A percentile compares a stretch with the other conserved stretches of the same genome.
Evolutionary conservation across 495 filamentous ascomycete species (phyloP).

Genomic region (Parachaetomium inaequale): DNA sequence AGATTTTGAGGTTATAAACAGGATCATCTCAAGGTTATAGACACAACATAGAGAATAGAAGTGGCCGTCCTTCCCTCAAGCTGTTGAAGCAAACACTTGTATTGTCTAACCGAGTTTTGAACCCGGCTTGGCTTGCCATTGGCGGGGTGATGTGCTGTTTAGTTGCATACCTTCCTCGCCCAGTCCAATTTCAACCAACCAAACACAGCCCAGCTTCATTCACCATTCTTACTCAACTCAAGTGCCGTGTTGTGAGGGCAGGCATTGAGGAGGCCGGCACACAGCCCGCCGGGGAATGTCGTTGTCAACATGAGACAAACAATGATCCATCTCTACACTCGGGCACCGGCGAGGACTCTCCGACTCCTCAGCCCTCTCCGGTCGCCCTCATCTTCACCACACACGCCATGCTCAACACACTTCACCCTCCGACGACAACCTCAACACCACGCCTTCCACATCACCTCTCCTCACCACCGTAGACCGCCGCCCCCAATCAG

Average conservation of each 20-base stretch:
- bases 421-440: background rate
- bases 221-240: background rate
- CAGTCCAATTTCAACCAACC: background rate
- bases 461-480: background rate
- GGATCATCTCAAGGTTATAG: background rate
- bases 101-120: background rate
- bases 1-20: constrained; percentile 41
- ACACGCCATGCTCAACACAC: background rate
- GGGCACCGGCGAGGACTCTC: background rate
- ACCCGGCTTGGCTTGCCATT: constrained; percentile 7
- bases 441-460: background rate
- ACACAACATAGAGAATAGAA: background rate
- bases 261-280: background rate
- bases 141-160: constrained; percentile 1
- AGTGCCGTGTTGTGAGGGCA: background rate
- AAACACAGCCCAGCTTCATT: background rate
- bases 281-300: background rate
- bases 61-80: background rate
- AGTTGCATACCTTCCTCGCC: background rate
- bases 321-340: background rate
- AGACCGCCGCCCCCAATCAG: constrained; percentile 2
- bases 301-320: background rate
- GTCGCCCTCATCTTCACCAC: background rate
- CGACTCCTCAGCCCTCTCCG: background rate
- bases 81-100: too few relatives aligned